Conservation (phyloP, 2,329 filamentous ascomycete species). For the Didymella keratinophila region DNA sequence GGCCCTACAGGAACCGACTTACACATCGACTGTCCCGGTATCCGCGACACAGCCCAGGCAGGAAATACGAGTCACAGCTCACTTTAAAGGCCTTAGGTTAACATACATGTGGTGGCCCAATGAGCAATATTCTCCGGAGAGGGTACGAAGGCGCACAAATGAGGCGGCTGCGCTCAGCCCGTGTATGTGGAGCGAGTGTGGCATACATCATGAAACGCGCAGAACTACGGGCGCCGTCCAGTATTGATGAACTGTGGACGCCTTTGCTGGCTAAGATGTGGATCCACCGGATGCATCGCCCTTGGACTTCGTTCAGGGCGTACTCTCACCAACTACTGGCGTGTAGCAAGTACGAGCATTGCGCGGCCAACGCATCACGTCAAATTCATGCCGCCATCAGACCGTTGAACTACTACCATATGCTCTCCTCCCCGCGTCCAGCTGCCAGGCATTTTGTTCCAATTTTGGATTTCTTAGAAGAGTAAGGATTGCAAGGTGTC, state of each 20-base stretch:
- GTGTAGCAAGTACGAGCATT: not conserved
- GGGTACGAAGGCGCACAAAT: not conserved
- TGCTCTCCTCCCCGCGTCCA: not conserved
- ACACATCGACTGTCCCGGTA: not conserved
- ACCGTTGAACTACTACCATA: not conserved
- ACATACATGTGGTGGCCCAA: not conserved
- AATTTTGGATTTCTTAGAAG: not conserved
- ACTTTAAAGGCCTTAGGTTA: not conserved
- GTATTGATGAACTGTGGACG: not conserved
- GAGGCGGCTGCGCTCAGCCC: not conserved
- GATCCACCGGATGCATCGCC: not conserved
- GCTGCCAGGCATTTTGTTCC: not conserved
- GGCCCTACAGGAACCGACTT: no score
- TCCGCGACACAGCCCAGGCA: not conserved
- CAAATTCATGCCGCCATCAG: not conserved
- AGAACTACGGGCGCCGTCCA: not conserved
- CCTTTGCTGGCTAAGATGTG: not conserved
- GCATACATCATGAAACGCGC: not conserved
- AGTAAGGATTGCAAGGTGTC: not conserved
- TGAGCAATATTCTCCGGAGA: not conserved
- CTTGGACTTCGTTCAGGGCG: not conserved
- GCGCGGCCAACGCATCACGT: not conserved
- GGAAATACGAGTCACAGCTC: not conserved
- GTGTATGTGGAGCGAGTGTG: not conserved
- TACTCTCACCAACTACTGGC: not conserved